Evolutionary conservation across 352 stramenopile species (phyloP).

Genomic region (Globisporangium acanthophoron): DNA sequence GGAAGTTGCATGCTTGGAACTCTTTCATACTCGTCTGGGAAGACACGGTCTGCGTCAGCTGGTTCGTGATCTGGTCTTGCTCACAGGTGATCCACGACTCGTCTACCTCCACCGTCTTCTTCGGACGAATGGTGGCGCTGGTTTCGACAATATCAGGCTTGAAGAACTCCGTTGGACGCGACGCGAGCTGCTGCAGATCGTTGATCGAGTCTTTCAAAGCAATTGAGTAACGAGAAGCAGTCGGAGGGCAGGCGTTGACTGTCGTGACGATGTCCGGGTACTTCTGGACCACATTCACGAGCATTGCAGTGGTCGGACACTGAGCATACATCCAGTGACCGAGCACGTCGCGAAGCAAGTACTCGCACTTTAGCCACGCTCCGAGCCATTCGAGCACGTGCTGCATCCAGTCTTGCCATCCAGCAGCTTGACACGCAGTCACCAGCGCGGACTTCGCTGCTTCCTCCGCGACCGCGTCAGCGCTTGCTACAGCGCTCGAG

Average conservation of each 20-base stretch:
- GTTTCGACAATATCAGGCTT: slow-evolving; percentile 36
- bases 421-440: slow-evolving; percentile 12
- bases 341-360: slow-evolving; percentile 49
- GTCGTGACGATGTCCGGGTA: slow-evolving; percentile 13
- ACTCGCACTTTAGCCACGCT: slow-evolving; percentile 43
- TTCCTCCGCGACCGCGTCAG: slow-evolving; percentile 11
- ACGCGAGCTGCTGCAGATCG: slow-evolving; percentile 34
- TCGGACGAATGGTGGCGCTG: slow-evolving; percentile 33
- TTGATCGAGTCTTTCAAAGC: slow-evolving; percentile 26
- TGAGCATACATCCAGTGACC: slow-evolving; percentile 60
- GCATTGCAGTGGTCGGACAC: slow-evolving; percentile 32
- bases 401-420: slow-evolving; percentile 60
- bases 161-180: slow-evolving; percentile 43
- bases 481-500: slow-evolving; percentile 12
- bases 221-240: slow-evolving; percentile 18
- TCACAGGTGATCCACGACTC: slow-evolving; percentile 40
- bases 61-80: slow-evolving; percentile 4
- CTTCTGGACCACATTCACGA: slow-evolving; percentile 13
- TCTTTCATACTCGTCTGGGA: slow-evolving; percentile 26
- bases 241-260: slow-evolving; percentile 17
- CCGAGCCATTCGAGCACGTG: slow-evolving; percentile 45
- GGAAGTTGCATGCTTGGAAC: slow-evolving; percentile 49
- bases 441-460: slow-evolving; percentile 20
- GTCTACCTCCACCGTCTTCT: slow-evolving; percentile 26
- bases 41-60: slow-evolving; percentile 24